phyloP scores from a whole-genome alignment of 345 rosid genomes.

The Cardamine resedifolia region DNA sequence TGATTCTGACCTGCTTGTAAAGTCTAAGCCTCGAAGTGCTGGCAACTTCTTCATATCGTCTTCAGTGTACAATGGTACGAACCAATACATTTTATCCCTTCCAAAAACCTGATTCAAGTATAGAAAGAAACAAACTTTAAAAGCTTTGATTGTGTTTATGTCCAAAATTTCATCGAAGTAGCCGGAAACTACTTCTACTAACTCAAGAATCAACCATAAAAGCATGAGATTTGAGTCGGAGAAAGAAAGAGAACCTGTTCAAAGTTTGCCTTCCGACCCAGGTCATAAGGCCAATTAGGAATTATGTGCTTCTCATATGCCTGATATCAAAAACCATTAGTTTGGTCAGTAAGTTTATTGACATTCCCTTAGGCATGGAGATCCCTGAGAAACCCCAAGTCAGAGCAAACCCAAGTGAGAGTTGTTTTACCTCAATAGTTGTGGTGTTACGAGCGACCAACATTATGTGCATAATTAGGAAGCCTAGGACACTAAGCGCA shows the following conservation, averaged over 20 bases:
- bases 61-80: slow-evolving; percentile 61
- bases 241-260: slow-evolving; percentile 53
- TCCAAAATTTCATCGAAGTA: slow-evolving; percentile 1
- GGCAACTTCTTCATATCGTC: slow-evolving; percentile 56
- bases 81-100: slow-evolving; percentile 62
- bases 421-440: slow-evolving; percentile 71
- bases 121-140: neutral
- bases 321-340: slow-evolving; percentile 38
- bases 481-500: slow-evolving; percentile 75
- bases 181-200: neutral
- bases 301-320: slow-evolving; percentile 73
- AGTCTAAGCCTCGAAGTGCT: slow-evolving; percentile 56
- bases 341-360: neutral
- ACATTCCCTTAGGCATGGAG: slow-evolving; percentile 4
- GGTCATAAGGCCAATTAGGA: slow-evolving; percentile 68
- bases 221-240: slow-evolving; percentile 16
- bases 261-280: slow-evolving; percentile 72
- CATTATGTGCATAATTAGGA: slow-evolving; percentile 70
- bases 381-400: neutral
- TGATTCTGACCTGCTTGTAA: slow-evolving; percentile 50
- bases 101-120: slow-evolving; percentile 59
- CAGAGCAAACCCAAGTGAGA: slow-evolving; percentile 6
- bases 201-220: neutral
- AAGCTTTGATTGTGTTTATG: neutral
- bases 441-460: slow-evolving; percentile 65